Percentiles rank a stretch among this genome's conserved stretches.
Conservation (phyloP, 164 flowering plant species). For the Stephania cephalantha region DNA sequence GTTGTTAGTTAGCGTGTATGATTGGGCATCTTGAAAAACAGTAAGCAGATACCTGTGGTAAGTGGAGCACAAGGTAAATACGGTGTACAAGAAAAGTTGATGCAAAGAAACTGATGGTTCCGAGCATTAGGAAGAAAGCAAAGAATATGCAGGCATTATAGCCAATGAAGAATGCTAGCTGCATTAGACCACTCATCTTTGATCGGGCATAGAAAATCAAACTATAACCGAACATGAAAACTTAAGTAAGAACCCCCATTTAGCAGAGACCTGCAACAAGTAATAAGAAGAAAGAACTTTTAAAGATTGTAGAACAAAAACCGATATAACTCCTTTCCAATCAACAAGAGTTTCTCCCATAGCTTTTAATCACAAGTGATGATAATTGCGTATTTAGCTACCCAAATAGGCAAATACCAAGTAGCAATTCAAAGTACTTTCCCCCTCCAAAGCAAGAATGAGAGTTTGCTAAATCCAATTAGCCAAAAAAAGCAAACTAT, state of each 20-base stretch:
- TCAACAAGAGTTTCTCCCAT: too few relatives aligned
- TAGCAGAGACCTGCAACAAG: conserved; percentile 56
- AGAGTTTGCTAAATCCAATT: not conserved
- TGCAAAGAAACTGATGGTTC: conserved; percentile 52
- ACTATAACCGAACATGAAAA: conserved; percentile 65
- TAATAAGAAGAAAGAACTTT: conserved; percentile 5
- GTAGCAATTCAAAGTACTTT: too few relatives aligned
- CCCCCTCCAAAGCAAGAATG: too few relatives aligned
- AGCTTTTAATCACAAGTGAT: too few relatives aligned
- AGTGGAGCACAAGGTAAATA: conserved; percentile 24
- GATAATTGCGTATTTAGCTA: too few relatives aligned
- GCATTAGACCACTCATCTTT: conserved; percentile 64
- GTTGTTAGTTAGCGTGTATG: not conserved
- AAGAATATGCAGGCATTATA: conserved; percentile 73
- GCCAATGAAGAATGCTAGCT: conserved; percentile 55
- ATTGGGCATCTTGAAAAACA: not conserved
- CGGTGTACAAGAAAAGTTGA: conserved; percentile 55
- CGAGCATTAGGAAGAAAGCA: conserved; percentile 72
- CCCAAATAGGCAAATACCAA: too few relatives aligned
- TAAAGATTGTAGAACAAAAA: not conserved
- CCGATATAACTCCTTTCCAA: too few relatives aligned
- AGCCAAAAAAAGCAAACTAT: not conserved
- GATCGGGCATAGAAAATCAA: conserved; percentile 56
- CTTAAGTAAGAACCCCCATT: conserved; percentile 63
- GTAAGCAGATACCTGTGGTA: not conserved